These are phyloP conservation scores for Populus deltoides DNA, from an alignment of 345 rosid genomes.

Conservation along the genomic window DNA sequence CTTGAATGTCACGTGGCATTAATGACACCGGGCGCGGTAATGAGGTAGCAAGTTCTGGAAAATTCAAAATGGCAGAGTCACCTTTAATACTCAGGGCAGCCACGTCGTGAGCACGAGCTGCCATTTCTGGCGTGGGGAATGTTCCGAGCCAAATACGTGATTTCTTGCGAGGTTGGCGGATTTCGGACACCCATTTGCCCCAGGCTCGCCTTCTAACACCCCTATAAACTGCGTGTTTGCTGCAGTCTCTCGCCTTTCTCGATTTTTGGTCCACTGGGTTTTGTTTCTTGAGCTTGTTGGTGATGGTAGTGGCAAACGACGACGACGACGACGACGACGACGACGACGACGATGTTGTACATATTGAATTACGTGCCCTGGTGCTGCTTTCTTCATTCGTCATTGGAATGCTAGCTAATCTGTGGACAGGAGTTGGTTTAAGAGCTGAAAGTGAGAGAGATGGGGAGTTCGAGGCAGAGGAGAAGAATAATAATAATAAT, in stretches of 20 bases:
- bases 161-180: conserved; percentile 28
- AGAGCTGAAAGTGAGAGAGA: background rate
- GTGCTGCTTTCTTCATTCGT: conserved; percentile 8
- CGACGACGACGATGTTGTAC: background rate
- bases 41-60: conserved; percentile 15
- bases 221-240: conserved; percentile 16
- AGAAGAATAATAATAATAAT: background rate
- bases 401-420: background rate
- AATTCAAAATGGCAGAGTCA: conserved; percentile 22
- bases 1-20: conserved; percentile 26
- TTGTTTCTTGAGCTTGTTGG: background rate
- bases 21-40: conserved; percentile 24
- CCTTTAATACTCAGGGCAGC: conserved; percentile 27
- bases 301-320: background rate
- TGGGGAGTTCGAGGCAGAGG: background rate
- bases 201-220: conserved; percentile 28
- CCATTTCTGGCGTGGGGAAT: conserved; percentile 31
- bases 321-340: background rate
- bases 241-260: background rate
- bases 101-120: conserved; percentile 33
- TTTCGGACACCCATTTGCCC: conserved; percentile 35
- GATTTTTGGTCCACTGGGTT: too few relatives aligned
- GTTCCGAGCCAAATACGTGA: conserved; percentile 34
- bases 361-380: background rate
- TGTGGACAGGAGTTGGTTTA: background rate